Evolutionary conservation across 2,329 filamentous ascomycete genomes (phyloP), one percentile per base, ranked within the genome.

Genomic region (Xylaria digitata): DNA sequence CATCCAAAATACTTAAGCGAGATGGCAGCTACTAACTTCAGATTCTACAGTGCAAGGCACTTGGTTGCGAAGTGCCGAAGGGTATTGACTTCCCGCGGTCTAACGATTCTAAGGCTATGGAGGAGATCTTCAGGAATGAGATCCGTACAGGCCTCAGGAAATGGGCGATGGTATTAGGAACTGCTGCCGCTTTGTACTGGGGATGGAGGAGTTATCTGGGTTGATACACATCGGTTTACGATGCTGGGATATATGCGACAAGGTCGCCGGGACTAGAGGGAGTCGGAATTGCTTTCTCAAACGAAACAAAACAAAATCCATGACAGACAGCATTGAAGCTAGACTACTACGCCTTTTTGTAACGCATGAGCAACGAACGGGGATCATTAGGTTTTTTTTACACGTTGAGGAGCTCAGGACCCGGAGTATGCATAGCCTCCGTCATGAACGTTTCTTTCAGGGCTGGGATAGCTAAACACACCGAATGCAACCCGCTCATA

Each of bases 71-170:
- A 19, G 69, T 72, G 23, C 71, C 71, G 1, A 69, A 72, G 48
- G 69, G 65, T 5, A 67, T 73, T 48, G 67, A 66, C 1, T 74
- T 74, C 58, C 73, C 71, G 34, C 67, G 54, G n/a, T 62, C 68
- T 13, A 73, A 74, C 53, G 72, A 75, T 48, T 64, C 69, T 4
- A 68, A 70, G 19, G 72, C 72, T 23, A 73, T 75, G 46, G 67
- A 73, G 26, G 59, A 69, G n/a, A 72, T 74, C 11, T 67, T 68
- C 2, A 71, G 64, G 49, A 72, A 63, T 58, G 62, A 71, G 53
- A 65, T 74, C n/a, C 67, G 62, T 13, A 68, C 45, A 30, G 71
- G 68, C 15, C 23, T 74, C 6, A 59, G 50, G 11, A 66, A 68
- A 65, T 74, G 71, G 72, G 40, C 66, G 15, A 63, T 72, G 40